Conservation (phyloP, 2,329 filamentous ascomycete genomes). For the Xylaria multiplex region DNA sequence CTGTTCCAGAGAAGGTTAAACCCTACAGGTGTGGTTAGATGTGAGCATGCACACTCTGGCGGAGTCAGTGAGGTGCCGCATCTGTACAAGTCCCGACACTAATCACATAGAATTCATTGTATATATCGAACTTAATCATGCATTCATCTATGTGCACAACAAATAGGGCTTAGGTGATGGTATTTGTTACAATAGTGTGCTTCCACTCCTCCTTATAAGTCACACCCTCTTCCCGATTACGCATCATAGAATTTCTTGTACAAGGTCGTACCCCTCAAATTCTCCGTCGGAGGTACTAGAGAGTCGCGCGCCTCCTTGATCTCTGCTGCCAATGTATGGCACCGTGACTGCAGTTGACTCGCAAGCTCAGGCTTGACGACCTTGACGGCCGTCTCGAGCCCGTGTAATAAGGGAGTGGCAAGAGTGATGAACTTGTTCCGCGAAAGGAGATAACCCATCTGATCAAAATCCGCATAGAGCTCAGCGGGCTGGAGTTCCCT, state of each 20-base stretch:
- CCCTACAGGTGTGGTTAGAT: neutral
- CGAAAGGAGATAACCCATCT: slow-evolving; percentile 49
- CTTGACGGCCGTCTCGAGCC: slow-evolving; percentile 57
- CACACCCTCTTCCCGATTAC: neutral
- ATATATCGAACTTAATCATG: slow-evolving; percentile 38
- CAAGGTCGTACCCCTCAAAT: slow-evolving; percentile 41
- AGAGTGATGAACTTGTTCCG: slow-evolving; percentile 51
- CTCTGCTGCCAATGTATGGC: slow-evolving; percentile 52
- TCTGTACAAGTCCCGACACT: slow-evolving; percentile 10
- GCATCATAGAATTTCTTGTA: slow-evolving; percentile 49
- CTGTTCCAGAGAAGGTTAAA: neutral
- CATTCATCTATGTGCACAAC: slow-evolving; percentile 27
- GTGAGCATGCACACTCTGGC: slow-evolving; percentile 2
- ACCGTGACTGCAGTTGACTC: slow-evolving; percentile 53
- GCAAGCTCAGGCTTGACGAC: slow-evolving; percentile 52
- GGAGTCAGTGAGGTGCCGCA: neutral
- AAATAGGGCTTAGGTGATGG: slow-evolving; percentile 8
- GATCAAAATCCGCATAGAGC: slow-evolving; percentile 44
- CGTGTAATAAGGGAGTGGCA: slow-evolving; percentile 55
- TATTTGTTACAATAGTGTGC: slow-evolving; percentile 32
- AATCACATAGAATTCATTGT: slow-evolving; percentile 35
- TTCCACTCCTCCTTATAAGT: slow-evolving; percentile 2
- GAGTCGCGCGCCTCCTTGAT: slow-evolving; percentile 48
- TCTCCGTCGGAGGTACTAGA: slow-evolving; percentile 26
- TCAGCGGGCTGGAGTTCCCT: slow-evolving; percentile 51